phyloP scores from a whole-genome alignment of 176 grass and related monocot genomes.

The Triticum timopheevii region DNA sequence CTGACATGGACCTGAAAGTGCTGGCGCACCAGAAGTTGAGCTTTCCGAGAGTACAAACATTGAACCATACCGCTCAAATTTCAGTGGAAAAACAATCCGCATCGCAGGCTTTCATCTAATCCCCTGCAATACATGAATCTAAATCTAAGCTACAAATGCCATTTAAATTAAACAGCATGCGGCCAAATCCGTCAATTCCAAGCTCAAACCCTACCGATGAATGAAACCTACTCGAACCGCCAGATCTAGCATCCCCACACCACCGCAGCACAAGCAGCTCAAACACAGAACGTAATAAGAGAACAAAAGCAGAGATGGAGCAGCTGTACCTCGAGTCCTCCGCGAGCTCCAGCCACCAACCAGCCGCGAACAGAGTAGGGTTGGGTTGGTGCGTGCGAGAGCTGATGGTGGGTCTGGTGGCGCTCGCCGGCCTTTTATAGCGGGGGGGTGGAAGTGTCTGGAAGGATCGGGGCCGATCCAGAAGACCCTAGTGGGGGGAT shows the following conservation, averaged over 20 bases:
- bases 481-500: slow-evolving; percentile 27
- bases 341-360: not conserved
- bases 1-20: too few species aligned
- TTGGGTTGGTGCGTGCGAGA: not conserved
- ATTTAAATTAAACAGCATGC: not conserved
- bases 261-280: not conserved
- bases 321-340: slow-evolving; percentile 22
- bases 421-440: slow-evolving; percentile 25
- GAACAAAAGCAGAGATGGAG: not conserved
- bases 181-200: not conserved
- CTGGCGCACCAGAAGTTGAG: not conserved
- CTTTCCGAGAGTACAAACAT: not conserved
- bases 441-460: slow-evolving; percentile 28
- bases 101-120: not conserved
- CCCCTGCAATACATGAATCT: not conserved
- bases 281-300: not conserved
- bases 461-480: slow-evolving; percentile 42
- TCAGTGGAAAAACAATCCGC: not conserved
- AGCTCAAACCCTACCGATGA: not conserved
- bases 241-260: not conserved
- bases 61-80: not conserved
- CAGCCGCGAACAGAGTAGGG: not conserved
- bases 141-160: not conserved
- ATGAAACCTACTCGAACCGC: not conserved
- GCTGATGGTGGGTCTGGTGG: not conserved